Percentiles rank a stretch among this genome's conserved stretches.
phyloP scores from a whole-genome alignment of 345 rosid species.

The Melastoma malabathricum region DNA sequence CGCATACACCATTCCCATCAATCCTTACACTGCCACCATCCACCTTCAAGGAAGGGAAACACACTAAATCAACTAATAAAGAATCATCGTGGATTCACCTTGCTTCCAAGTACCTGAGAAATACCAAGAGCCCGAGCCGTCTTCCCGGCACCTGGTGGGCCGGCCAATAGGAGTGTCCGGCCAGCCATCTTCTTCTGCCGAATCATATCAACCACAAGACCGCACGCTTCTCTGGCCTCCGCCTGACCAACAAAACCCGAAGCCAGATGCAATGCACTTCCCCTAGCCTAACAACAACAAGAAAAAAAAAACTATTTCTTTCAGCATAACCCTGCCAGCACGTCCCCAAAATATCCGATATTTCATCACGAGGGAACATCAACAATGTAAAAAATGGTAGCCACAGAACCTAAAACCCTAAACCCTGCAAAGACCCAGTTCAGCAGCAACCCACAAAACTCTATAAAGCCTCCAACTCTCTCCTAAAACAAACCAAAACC shows the following conservation, averaged over 20 bases:
- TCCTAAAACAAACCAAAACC: too few relatives aligned
- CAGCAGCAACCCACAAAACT: too few relatives aligned
- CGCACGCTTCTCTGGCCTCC: conserved; percentile 93
- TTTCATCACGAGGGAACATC: too few relatives aligned
- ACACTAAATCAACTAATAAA: background rate
- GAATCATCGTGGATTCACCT: conserved; percentile 28
- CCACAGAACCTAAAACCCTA: conserved; percentile 13
- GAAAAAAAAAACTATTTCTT: background rate
- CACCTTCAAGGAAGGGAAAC: conserved; percentile 1
- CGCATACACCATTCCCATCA: too few relatives aligned
- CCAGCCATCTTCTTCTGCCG: conserved; percentile 98
- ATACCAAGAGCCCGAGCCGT: conserved; percentile 92
- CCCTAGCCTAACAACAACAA: conserved; percentile 34
- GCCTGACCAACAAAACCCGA: conserved; percentile 96
- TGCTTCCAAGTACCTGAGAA: conserved; percentile 92
- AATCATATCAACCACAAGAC: conserved; percentile 96
- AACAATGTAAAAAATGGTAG: too few relatives aligned
- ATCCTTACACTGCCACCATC: too few relatives aligned
- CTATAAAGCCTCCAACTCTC: too few relatives aligned
- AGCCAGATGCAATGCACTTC: conserved; percentile 59
- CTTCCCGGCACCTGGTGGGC: conserved; percentile 99
- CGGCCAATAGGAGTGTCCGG: conserved; percentile 79
- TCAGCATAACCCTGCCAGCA: too few relatives aligned
- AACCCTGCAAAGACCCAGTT: conserved; percentile 6
- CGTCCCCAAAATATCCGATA: too few relatives aligned